Evolutionary conservation across 2,329 filamentous ascomycete species (phyloP), one percentile per base, ranked within the genome.

Genomic region (Aspergillus fischeri): DNA sequence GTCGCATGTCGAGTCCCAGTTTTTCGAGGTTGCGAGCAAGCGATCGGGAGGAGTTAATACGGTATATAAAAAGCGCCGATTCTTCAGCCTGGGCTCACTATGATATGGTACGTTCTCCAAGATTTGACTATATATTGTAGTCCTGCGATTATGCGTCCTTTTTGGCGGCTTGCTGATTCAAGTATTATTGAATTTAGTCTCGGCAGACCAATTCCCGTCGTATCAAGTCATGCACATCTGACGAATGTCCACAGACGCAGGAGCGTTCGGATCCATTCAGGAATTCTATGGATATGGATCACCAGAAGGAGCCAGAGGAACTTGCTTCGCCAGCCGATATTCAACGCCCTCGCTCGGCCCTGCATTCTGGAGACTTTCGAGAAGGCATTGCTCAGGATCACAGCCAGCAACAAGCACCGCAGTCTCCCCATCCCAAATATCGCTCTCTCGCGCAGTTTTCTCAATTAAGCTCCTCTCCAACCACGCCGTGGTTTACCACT

Each of bases 31-130:
- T 69, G 35, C 66, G 67, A 59, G 66, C 68, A 17, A 72, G 70
- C 58, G 86, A 91, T 71, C 83, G 92, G 62, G 85, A 86, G 56
- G 88, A 92, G 73, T 78, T 96, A 65, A 97, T 97, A 56, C 85
- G 92, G 73, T 83, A 87, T 62, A 81, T 97, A 63, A 97, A 97
- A 77, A 85, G 84, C 72, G 86, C 86, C 32, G 86, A 92, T 74
- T 89, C 85, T 67, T 87, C 90, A 41, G 84, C 85, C 4, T 94
- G 90, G 90, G 79, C 87, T 42, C 83, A 86, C 28, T 85, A 81
- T 69, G 81, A 82, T 66, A 81, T 83, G 79, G 87, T 82, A 71
- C 67, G 75, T 73, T 38, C 59, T 35, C 59, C n/a, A n/a, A 25
- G 44, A 48, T 38, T 45, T n/a, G n/a, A 38, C 21, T n/a, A 17